Base-by-base conservation (phyloP, 768 basidiomycete genomes). In the Exidia glandulosa region DNA sequence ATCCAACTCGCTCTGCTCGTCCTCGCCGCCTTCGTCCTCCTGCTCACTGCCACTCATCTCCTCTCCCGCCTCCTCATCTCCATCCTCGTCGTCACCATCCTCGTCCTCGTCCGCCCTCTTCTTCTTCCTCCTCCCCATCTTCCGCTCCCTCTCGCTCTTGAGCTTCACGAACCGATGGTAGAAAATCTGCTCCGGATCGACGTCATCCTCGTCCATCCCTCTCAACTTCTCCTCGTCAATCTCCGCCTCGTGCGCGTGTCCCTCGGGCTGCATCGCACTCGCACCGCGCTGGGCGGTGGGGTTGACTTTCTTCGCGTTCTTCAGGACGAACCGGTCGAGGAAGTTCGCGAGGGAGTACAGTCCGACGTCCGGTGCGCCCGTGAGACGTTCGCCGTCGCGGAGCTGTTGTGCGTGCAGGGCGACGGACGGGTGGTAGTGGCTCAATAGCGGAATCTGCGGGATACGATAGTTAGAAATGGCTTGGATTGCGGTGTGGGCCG, bases 271-370 rank as follows among this genome's bases (percentile, higher is more conserved):
- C 96, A 98, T 98, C 59, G 90, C 88, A 62, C 87, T 90, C 0
- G 83, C 78, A n/a, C 94, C 94, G 68, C 85, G 87, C 7, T 81
- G n/a, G n/a, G n/a, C 74, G 59, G 76, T 78, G 1, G 73, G 63
- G 66, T 87, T 85, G n/a, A n/a, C n/a, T 29, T 54, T 54, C 75
- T 97, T 98, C 1, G 94, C 86, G 70, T 98, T 97, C 72, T 94
- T 91, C 77, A 92, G 97, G 47, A 97, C 90, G 74, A 98, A 97
- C 2, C 94, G 84, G 69, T 98, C 96, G 41, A 98, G 81, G 82
- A 99, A 97, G 66, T 94, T 90, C 0, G 90, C 86, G 27, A 97
- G 82, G 0, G 94, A 94, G 74, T 96, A 94, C 60, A 93, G 84
- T 10, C 90, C 85, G 55, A 99, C 86, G 68, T 98, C 94, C 0